Evolutionary conservation across 1,284 basidiomycete species (phyloP), one percentile per base, ranked within the genome.

Genomic region (Puccinia polysora): DNA sequence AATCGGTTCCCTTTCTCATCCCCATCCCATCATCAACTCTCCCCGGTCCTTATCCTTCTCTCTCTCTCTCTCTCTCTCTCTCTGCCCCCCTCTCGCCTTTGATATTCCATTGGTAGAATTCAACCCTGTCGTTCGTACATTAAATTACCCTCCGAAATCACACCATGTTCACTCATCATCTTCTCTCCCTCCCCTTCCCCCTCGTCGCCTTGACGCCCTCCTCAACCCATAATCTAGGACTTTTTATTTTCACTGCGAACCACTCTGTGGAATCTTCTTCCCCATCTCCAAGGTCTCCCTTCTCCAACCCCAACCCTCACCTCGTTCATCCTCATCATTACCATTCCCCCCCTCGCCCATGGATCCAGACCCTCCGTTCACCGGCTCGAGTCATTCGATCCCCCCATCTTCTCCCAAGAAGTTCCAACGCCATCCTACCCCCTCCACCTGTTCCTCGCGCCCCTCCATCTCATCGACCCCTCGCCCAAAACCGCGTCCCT

Each of bases 251-350:
- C 18, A 34, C 18, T 65, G 64, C 28, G 30, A 52, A 14, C 47
- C 47, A 2, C 25, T 32, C n/a, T 65, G 64, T 38, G 64, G 64
- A 20, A 65, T 65, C 8, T 65, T 65, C 49, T 52, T 65, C 50
- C 64, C 64, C 1, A 55, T 55, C 50, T 15, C 47, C 1, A 65
- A 65, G 28, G 49, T 65, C 10, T 20, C 32, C 5, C 18, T 30
- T 18, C 38, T 34, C 15, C 47, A 25, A 52, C 20, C 25, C 28
- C 25, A 60, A 38, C 6, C 3, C n/a, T 6, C 20, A 60, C n/a
- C 28, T 36, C 56, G n/a, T 25, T 8, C 52, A 25, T 23, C 6
- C 6, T 55, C 20, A 5, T 5, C 4, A 25, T 6, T 25, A 55
- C 4, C 30, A 14, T 15, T 6, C 4, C 30, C 4, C 52, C 30